These are phyloP conservation scores for Polygonum maritimum DNA, from an alignment of 148 eudicot species.

Conservation along the genomic window DNA sequence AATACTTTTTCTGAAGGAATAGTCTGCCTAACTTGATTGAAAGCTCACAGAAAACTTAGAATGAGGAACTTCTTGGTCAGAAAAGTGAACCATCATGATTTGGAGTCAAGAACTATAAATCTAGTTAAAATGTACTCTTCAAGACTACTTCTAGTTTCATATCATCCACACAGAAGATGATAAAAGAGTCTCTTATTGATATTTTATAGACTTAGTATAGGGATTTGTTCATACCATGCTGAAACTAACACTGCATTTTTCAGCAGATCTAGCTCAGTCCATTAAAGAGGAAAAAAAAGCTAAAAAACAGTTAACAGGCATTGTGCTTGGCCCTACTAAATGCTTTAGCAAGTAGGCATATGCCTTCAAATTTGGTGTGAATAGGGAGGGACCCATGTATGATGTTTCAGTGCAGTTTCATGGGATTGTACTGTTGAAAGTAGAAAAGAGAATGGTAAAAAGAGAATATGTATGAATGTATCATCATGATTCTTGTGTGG, in stretches of 20 bases:
- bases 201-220: too few relatives aligned
- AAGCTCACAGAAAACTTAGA: background rate
- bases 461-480: background rate
- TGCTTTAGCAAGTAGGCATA: constrained; percentile 6
- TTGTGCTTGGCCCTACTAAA: background rate
- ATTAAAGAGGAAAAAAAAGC: background rate
- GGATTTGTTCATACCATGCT: too few relatives aligned
- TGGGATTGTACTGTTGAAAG: background rate
- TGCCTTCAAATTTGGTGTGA: background rate
- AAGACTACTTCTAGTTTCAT: too few relatives aligned
- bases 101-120: too few relatives aligned
- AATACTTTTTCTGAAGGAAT: background rate
- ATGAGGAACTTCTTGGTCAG: background rate
- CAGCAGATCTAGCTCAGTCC: background rate
- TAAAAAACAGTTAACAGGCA: background rate
- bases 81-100: background rate
- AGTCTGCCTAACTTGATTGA: constrained; percentile 1
- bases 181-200: too few relatives aligned
- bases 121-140: too few relatives aligned
- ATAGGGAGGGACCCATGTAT: constrained; percentile 7
- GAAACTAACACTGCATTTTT: background rate
- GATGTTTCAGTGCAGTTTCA: background rate
- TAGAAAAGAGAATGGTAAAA: background rate
- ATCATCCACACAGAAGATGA: too few relatives aligned
- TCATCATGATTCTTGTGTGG: constrained; percentile 1